Evolutionary conservation across 495 filamentous ascomycete genomes (phyloP).

Genomic region (Clohesyomyces aquaticus): DNA sequence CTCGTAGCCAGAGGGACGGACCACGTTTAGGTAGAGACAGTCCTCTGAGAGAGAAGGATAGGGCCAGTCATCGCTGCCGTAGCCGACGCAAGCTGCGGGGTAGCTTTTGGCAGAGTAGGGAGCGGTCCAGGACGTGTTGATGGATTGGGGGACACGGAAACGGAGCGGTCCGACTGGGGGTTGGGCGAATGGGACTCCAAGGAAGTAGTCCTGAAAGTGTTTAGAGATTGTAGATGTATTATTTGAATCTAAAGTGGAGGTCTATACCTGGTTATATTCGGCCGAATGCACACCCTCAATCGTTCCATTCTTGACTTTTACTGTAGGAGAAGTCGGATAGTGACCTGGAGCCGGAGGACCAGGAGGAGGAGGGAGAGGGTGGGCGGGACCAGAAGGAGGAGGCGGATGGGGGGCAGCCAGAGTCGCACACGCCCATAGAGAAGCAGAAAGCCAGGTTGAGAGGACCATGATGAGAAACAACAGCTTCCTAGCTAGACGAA

Average conservation of each 20-base stretch:
- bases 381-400: too few species aligned
- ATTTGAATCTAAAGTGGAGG: too few species aligned
- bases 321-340: conserved; percentile 39
- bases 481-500: neutral
- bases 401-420: conserved; percentile 16
- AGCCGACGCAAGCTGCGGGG: conserved; percentile 49
- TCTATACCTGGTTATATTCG: conserved; percentile 1
- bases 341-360: too few species aligned
- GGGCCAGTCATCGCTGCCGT: conserved; percentile 39
- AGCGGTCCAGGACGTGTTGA: conserved; percentile 50
- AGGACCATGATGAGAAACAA: conserved; percentile 12
- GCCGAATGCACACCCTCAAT: conserved; percentile 37
- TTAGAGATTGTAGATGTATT: conserved; percentile 39
- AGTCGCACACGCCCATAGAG: conserved; percentile 13
- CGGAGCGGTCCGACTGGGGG: conserved; percentile 61
- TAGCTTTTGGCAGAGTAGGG: conserved; percentile 47
- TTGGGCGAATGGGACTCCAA: conserved; percentile 68
- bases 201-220: conserved; percentile 57
- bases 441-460: neutral
- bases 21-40: conserved; percentile 69
- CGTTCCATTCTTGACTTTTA: conserved; percentile 45
- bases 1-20: conserved; percentile 60
- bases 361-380: too few species aligned
- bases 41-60: conserved; percentile 53
- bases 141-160: conserved; percentile 61